Base-by-base conservation (phyloP, 2,329 filamentous ascomycete genomes). In the Epichloe sylvatica region DNA sequence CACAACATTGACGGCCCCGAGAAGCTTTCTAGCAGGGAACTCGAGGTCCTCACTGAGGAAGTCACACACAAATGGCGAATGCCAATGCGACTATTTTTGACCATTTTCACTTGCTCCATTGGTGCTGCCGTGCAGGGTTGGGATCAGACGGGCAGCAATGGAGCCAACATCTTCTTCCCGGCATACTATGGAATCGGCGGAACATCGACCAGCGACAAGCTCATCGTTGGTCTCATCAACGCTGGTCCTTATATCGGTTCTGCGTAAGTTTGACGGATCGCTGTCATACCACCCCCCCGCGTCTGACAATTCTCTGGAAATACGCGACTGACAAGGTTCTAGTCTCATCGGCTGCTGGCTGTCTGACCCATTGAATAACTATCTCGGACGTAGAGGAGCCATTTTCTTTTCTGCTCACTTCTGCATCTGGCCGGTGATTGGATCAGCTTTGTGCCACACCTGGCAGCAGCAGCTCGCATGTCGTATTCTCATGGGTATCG, bases 341-440 rank as follows among this genome's bases (percentile, higher is more conserved):
- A 67, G 65, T 11, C 57, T 71, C 34, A 59, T 72, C 21, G 78
- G 79, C 13, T 80, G 77, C 60, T 83, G 79, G 81, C 63, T 83
- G 13, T 81, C 80, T 1, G 82, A 85, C 52, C 80, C 80, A 11
- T 73, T 84, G 49, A 75, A 70, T 54, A 58, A 67, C 49, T 60
- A 56, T 44, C 56, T 69, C 25, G 72, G 71, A 19, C 71, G 72
- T 19, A 66, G 72, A 25, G 54, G 53, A 40, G 51, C 56, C 17
- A 89, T 91, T 55, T 90, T 88, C 65, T 69, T 87, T 51, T 80
- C 85, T 12, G 85, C 84, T 44, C 76, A 84, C 54, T 81, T 90
- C 61, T 84, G 82, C 59, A 69, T 86, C 41, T 67, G 81, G 54
- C 68, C 80, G 2, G 75, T 78, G 1, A 78, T 84, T 49, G 79